Evolutionary conservation across 768 basidiomycete genomes (phyloP), one percentile per base, ranked within the genome.

Genomic region (Tubosaeta brunneosetosa): DNA sequence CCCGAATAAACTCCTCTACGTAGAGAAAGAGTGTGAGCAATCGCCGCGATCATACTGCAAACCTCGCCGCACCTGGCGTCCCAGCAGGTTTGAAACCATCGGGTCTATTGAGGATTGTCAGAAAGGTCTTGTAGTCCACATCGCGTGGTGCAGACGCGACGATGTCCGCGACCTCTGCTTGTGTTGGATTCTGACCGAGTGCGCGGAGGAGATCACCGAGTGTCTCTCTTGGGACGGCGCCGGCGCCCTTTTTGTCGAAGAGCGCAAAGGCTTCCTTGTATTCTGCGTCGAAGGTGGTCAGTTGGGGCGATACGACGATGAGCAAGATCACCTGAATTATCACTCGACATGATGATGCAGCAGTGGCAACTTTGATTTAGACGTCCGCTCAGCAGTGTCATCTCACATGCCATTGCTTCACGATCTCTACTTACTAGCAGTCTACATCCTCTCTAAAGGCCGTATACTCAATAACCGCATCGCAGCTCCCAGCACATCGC

Each of bases 131-230:
- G 77, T 94, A 97, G 70, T 94, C 91, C 48, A 98, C 95, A 52
- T 94, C 89, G 52, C 83, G 75, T 14, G 91, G 91, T 3, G 91
- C 84, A 13, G 73, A 67, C 5, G 76, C 72, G 27, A 89, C 80
- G 57, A 98, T 84, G 17, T 92, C 88, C 9, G 83, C 81, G 4
- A 98, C 94, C 71, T 52, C 94, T n/a, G 89, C 86, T 69, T 98
- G 97, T 0, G 95, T 98, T n/a, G 97, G 97, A 68, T 99, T 99
- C 75, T 98, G 97, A 3, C 97, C 97, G 3, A 99, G 76, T 0
- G 93, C 93, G 41, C 97, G 83, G 14, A 99, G 74, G 10, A 99
- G 81, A 69, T 98, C 95, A 9, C 97, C 97, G 1, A 99, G 74
- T 0, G 85, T 86, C 55, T 94, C 89, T 3, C 88, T 76, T 1